Evolutionary conservation across 129 eudicot species (phyloP).

Genomic region (Lonicera japonica): DNA sequence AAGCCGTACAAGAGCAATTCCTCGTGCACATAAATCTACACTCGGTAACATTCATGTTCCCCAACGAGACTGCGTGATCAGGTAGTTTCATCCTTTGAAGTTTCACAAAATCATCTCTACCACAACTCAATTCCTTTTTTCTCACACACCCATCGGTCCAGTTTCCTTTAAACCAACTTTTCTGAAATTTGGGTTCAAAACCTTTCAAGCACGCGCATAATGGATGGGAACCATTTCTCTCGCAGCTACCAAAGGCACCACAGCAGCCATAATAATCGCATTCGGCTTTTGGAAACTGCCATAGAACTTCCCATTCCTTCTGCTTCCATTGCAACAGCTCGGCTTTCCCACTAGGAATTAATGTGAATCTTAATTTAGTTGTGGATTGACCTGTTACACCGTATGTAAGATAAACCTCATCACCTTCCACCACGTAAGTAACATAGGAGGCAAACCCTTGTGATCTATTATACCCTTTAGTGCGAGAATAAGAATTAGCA

Average conservation of each 20-base stretch:
- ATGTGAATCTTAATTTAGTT: constrained; percentile 10
- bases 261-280: background rate
- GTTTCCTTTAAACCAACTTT: background rate
- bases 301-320: constrained; percentile 20
- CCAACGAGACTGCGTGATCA: constrained; percentile 17
- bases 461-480: background rate
- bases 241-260: constrained; percentile 1
- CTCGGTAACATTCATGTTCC: constrained; percentile 14
- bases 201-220: constrained; percentile 2
- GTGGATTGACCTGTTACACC: constrained; percentile 6
- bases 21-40: constrained; percentile 19
- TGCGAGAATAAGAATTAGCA: constrained; percentile 6
- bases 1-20: constrained; percentile 35
- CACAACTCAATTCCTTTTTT: background rate
- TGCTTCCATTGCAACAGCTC: constrained; percentile 18
- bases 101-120: constrained; percentile 16
- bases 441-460: constrained; percentile 20
- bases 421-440: constrained; percentile 16
- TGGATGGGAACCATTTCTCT: background rate
- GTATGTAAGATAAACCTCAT: constrained; percentile 17
- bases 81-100: constrained; percentile 28
- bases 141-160: background rate
- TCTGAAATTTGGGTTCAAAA: constrained; percentile 4
- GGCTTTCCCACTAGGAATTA: constrained; percentile 19
- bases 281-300: background rate